These are phyloP conservation scores for Arthrobotrys megalospora DNA, from an alignment of 2,329 filamentous ascomycete genomes.

Conservation along the genomic window DNA sequence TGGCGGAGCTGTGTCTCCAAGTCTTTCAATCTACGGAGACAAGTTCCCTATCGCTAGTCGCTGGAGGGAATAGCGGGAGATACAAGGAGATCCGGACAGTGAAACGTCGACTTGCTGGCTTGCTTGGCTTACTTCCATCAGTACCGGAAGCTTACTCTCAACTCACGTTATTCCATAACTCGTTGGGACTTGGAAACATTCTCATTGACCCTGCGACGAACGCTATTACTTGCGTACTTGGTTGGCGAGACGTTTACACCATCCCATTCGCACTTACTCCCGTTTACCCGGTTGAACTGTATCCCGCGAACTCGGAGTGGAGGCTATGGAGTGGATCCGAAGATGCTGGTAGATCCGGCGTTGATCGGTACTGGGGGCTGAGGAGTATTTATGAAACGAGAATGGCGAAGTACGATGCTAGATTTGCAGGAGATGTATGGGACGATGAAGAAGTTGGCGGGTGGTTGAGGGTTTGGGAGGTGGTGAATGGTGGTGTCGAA, in stretches of 20 bases:
- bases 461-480: slow-evolving; percentile 52
- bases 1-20: slow-evolving; percentile 51
- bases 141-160: slow-evolving; percentile 46
- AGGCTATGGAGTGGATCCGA: slow-evolving; percentile 45
- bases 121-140: slow-evolving; percentile 46
- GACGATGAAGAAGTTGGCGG: slow-evolving; percentile 56
- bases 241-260: slow-evolving; percentile 50
- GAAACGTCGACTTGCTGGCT: slow-evolving; percentile 52
- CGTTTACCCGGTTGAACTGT: slow-evolving; percentile 35
- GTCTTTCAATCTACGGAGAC: slow-evolving; percentile 51
- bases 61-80: not conserved
- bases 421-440: slow-evolving; percentile 56
- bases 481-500: slow-evolving; percentile 50
- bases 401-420: slow-evolving; percentile 57
- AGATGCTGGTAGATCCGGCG: slow-evolving; percentile 17
- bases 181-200: slow-evolving; percentile 28
- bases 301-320: slow-evolving; percentile 53
- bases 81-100: slow-evolving; percentile 50
- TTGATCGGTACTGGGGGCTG: slow-evolving; percentile 52
- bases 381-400: slow-evolving; percentile 57
- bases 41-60: slow-evolving; percentile 17
- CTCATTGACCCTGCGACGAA: slow-evolving; percentile 47
- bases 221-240: slow-evolving; percentile 47
- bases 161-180: slow-evolving; percentile 50
- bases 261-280: slow-evolving; percentile 50